Base-by-base conservation (phyloP, 352 stramenopile species). In the Pythium diclinum region DNA sequence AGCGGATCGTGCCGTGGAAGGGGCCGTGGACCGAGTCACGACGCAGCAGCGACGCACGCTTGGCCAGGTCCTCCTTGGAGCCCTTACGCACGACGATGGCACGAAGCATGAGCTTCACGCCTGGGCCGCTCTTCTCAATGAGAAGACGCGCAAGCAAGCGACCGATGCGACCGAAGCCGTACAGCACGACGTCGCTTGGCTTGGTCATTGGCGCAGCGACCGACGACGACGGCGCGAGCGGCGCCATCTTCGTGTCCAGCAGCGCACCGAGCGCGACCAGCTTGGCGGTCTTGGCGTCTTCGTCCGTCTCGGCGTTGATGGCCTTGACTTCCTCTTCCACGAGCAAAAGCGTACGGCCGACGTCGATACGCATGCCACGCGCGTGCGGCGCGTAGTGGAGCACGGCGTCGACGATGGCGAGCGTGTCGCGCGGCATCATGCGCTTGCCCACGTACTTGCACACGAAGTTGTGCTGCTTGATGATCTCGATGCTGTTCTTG, bases 151-250 rank as follows among this genome's bases (percentile, higher is more conserved):
- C 84, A 46, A 92, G 61, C 25, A 96, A 71, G 14, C 88, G 83
- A 32, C 88, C 88, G 38, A 96, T 96, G 36, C 88, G 87, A n/a
- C 87, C 88, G 53, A 95, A 95, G 17, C 88, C 88, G 56, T 96
- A 94, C 28, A 96, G 74, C 46, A 94, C 73, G 32, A 96, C 86
- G 67, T 94, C 83, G 55, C 79, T 85, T 30, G 88, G 79, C 71
- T 89, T 89, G 54, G 74, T 76, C 65, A 87, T 76, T 40, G 40
- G 40, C 46, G 52, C 53, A 7, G 49, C 19, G 10, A 72, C 36
- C 6, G 70, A 49, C 7, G 40, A 8, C 1, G 69, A 23, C 1
- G 69, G 59, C 8, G 68, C 67, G 6, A 91, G 69, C 34, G 75
- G 72, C 36, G 69, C 76, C 77, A 90, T 85, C 74, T 86, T 80